Base-by-base conservation (phyloP, 345 rosid genomes). In the Brassica nigra region DNA sequence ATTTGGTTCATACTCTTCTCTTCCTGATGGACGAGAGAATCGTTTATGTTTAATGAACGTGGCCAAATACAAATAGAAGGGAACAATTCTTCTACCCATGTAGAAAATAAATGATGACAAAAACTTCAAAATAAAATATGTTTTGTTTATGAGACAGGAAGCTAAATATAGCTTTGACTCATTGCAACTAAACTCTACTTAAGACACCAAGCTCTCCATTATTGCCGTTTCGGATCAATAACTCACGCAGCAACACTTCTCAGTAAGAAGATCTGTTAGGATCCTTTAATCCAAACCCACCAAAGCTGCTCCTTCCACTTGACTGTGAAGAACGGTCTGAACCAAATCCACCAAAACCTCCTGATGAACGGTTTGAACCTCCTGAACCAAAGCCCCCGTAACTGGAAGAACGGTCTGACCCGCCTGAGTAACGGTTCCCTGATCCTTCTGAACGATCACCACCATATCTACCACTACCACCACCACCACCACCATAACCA, bases 331-430 rank as follows among this genome's bases (percentile, higher is more conserved):
- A 77, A 54, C 74, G 87, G 47, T 74, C 86, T 1, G 89, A 84
- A 62, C 85, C 80, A 67, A 74, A 79, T 39, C 73, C 83, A 15
- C 92, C 90, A 27, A 80, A 88, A 23, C 84, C 76, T 68, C 84
- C 76, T 70, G 90, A 54, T 1, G 88, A 75, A 15, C 75, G 76
- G 49, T 71, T 64, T 62, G 69, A 62, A 12, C 86, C 70, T 8
- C 49, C 82, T 65, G 84, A 74, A 69, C 92, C 84, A 54, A 79
- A 88, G 42, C 78, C 63, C 6, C 85, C 86, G 18, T 77, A 68
- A 70, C 86, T 77, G 44, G 77, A 77, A 33, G 73, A 73, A 42
- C 80, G 88, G 66, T 79, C 84, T 58, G 82, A 74, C 33, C 86
- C 78, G 3, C 83, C 83, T 4, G 90, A 82, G 61, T 82, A 77